Conservation (phyloP, 352 stramenopile species). For the Phytophthora hibernalis region DNA sequence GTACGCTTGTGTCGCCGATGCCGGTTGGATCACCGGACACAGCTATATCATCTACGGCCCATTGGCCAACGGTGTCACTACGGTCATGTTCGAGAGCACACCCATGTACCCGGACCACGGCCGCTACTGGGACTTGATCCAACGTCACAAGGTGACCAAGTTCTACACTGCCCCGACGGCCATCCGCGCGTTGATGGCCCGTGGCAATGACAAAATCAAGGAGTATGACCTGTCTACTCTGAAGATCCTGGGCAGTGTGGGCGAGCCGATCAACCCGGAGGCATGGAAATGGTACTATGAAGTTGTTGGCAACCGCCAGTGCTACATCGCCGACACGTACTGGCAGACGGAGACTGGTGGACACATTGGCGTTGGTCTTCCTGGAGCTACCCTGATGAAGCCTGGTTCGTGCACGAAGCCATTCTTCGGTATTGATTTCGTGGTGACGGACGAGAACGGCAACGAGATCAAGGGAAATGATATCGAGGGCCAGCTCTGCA, state of each 20-base stretch:
- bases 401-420: conserved; percentile 95
- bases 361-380: conserved; percentile 95
- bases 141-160: conserved; percentile 97
- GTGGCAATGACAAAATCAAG: conserved; percentile 91
- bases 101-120: conserved; percentile 96
- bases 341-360: conserved; percentile 99
- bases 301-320: conserved; percentile 89
- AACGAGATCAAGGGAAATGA: conserved; percentile 87
- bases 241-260: conserved; percentile 96
- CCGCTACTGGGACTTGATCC: conserved; percentile 97
- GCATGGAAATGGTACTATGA: conserved; percentile 98
- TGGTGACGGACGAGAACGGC: conserved; percentile 84
- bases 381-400: conserved; percentile 90
- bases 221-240: conserved; percentile 82
- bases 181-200: conserved; percentile 98
- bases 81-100: conserved; percentile 98
- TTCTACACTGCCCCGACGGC: conserved; percentile 96
- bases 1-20: conserved; percentile 95
- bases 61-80: conserved; percentile 96
- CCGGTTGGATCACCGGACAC: conserved; percentile 98
- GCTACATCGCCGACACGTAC: conserved; percentile 97
- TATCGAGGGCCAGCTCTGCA: conserved; percentile 95
- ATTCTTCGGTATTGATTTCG: conserved; percentile 96
- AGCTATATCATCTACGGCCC: conserved; percentile 98
- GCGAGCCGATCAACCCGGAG: conserved; percentile 99